Conservation (phyloP, 176 grass and related monocot genomes). For the Carex myosuroides region DNA sequence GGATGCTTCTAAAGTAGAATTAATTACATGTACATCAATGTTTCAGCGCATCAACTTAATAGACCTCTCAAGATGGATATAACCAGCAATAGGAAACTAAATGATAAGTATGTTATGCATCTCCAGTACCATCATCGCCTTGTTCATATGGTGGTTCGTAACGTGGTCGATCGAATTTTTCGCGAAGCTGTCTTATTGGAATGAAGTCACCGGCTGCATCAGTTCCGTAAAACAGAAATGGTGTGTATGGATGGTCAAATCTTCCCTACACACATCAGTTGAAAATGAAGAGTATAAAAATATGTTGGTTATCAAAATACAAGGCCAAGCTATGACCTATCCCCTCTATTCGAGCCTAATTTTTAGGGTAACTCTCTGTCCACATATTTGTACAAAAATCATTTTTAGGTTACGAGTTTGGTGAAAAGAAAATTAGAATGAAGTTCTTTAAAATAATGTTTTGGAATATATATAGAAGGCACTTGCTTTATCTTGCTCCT, state of each 20-base stretch:
- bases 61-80: not conserved
- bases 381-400: not conserved
- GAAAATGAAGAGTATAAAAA: not conserved
- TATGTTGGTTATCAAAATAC: not conserved
- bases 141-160: constrained; percentile 63
- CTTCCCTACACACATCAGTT: constrained; percentile 37
- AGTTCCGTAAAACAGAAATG: constrained; percentile 83
- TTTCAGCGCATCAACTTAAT: not conserved
- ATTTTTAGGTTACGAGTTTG: not conserved
- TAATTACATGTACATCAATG: not conserved
- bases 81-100: not conserved
- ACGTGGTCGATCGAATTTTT: constrained; percentile 69
- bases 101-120: constrained; percentile 6
- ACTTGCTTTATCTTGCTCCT: constrained; percentile 53
- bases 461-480: not conserved
- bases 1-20: no score
- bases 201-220: constrained; percentile 79
- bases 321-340: not conserved
- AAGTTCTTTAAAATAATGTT: not conserved
- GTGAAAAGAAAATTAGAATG: not conserved
- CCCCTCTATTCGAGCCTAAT: not conserved
- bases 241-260: constrained; percentile 81
- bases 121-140: constrained; percentile 24
- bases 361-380: not conserved
- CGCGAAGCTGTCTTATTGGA: constrained; percentile 83